Base-by-base conservation (phyloP, 495 filamentous ascomycete species). In the Chlorociboria aeruginascens region DNA sequence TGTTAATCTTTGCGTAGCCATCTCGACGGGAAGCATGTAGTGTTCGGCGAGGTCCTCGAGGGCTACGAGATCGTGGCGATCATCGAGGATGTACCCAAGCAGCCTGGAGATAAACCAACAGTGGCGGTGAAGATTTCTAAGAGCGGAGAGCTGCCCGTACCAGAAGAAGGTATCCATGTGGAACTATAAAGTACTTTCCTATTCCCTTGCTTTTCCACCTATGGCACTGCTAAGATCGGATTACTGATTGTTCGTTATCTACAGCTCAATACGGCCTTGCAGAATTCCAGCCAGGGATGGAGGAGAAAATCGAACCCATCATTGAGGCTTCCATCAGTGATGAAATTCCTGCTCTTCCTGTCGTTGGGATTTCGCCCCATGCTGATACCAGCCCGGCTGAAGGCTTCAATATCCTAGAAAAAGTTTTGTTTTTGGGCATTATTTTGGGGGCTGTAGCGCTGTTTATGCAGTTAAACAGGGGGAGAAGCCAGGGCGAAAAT, bases 121-220 rank as follows among this genome's bases (percentile, higher is more conserved):
- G 65, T 82, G 69, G 56, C 70, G 12, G 77, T 99, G 63, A 95
- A 85, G 78, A 94, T 98, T 60, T 79, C 66, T 43, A 93, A 96
- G 80, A 90, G 86, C 66, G 92, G 92, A 59, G 93, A 98, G 76
- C 71, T 96, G 45, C 72, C 78, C 66, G 73, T 89, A 55, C 83
- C 87, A 58, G 68, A 80, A 65, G 89, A 96, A 98, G 92, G 92
- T 98, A 96, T 86, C 76, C 85, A 93, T 67, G 81, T 82, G 68
- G 92, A 97, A 68, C 86, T 96, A 67, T 97, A 86, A 76, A 73
- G 50, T 51, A 52, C 47, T 59, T 58, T 53, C 50, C 50, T 53
- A 58, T 53, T 52, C 53, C 45, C 38, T 47, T 51, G 55, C 43
- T 52, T 48, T 58, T 56, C 43, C 54, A 57, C 34, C 54, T 53